A percentile compares a stretch with the other conserved stretches of the same genome.
phyloP scores from a whole-genome alignment of 2,329 filamentous ascomycete species.

The Cryphonectria japonica region DNA sequence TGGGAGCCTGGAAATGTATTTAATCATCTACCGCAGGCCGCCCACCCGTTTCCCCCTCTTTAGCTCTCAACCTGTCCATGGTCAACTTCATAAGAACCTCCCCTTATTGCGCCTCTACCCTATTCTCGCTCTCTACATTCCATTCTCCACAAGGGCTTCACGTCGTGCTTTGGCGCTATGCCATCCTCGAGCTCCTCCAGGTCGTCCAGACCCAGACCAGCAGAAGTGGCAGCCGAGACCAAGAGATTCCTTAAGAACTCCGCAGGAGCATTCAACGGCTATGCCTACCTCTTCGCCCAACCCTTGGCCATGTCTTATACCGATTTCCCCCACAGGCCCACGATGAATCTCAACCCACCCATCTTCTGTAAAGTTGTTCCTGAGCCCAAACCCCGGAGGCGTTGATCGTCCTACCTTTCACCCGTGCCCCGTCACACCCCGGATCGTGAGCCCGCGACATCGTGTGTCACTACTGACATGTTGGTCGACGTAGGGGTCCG shows the following conservation, averaged over 20 bases:
- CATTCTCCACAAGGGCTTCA: neutral
- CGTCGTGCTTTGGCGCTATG: slow-evolving; percentile 45
- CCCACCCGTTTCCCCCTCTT: neutral
- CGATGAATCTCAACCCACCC: slow-evolving; percentile 45
- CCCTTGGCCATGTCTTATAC: slow-evolving; percentile 47
- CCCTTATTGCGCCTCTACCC: neutral
- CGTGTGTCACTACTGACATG: slow-evolving; percentile 19
- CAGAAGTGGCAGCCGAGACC: slow-evolving; percentile 74
- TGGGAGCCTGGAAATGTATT: slow-evolving; percentile 10
- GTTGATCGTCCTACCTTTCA: slow-evolving; percentile 1
- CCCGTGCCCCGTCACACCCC: slow-evolving; percentile 9
- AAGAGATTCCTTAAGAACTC: slow-evolving; percentile 66
- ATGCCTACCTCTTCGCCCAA: slow-evolving; percentile 62
- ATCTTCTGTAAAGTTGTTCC: slow-evolving; percentile 44
- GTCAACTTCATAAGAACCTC: neutral
- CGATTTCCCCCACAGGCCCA: slow-evolving; percentile 43
- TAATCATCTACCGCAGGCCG: slow-evolving; percentile 19
- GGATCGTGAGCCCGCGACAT: slow-evolving; percentile 30
- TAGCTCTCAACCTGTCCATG: neutral
- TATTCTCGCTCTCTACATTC: neutral
- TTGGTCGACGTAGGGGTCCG: slow-evolving; percentile 47
- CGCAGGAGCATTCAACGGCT: slow-evolving; percentile 56
- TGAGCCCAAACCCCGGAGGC: neutral
- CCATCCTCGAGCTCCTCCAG: slow-evolving; percentile 41
- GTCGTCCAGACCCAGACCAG: slow-evolving; percentile 63